A percentile compares a stretch with the other conserved stretches of the same genome.
Conservation (phyloP, 2,329 filamentous ascomycete genomes). For the Cercospora sp. region DNA sequence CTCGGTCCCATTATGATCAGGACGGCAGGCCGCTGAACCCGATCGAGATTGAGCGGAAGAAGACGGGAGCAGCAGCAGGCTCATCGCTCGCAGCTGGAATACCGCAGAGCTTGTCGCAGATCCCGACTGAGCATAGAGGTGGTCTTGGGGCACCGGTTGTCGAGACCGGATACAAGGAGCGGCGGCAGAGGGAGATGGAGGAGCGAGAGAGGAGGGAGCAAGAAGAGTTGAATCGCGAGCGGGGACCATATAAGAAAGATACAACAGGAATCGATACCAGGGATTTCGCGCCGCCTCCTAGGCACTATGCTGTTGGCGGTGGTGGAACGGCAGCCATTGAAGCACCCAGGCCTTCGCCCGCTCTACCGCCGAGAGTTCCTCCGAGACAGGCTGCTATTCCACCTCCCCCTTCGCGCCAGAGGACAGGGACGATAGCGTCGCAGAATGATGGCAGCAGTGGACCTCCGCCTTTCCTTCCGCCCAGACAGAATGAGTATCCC, state of each 20-base stretch:
- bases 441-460: conserved; percentile 7
- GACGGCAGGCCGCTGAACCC: conserved; percentile 37
- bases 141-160: conserved; percentile 49
- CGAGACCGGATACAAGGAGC: conserved; percentile 32
- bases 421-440: conserved; percentile 6
- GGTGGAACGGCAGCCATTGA: conserved; percentile 20
- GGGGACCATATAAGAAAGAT: conserved; percentile 66
- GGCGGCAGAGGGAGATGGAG: conserved; percentile 33
- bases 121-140: conserved; percentile 22
- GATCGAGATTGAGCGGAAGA: conserved; percentile 8
- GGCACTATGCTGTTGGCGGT: conserved; percentile 31
- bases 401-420: conserved; percentile 9
- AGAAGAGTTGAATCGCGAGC: conserved; percentile 43
- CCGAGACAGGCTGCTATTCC: conserved; percentile 30
- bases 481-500: conserved; percentile 60
- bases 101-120: conserved; percentile 8
- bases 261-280: conserved; percentile 70
- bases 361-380: conserved; percentile 31
- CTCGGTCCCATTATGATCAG: conserved; percentile 51
- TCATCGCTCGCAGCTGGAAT: conserved; percentile 32
- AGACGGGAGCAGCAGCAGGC: conserved; percentile 37
- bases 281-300: conserved; percentile 70
- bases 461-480: conserved; percentile 68
- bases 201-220: conserved; percentile 37
- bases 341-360: conserved; percentile 21